Percentiles rank a stretch among this genome's conserved stretches.
Conservation (phyloP, 768 basidiomycete species). For the Arthromyces matolae region DNA sequence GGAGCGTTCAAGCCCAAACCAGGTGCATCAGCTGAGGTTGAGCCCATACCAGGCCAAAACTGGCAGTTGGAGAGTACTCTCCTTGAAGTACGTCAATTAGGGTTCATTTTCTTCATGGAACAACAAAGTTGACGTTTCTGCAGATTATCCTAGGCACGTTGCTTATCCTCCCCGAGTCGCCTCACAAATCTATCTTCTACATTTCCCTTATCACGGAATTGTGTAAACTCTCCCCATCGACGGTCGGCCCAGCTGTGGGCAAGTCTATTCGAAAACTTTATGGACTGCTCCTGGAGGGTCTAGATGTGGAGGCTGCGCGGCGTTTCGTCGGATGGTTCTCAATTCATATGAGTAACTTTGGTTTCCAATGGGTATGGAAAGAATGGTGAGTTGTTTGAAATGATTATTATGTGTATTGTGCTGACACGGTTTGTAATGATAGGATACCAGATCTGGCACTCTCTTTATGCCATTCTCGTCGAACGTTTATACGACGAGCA, state of each 20-base stretch:
- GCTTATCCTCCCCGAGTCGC: slow-evolving; percentile 73
- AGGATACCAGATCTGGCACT: slow-evolving; percentile 87
- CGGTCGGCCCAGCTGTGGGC: slow-evolving; percentile 94
- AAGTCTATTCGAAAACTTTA: slow-evolving; percentile 92
- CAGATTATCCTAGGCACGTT: slow-evolving; percentile 73
- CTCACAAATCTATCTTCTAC: slow-evolving; percentile 81
- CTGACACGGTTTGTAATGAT: not conserved
- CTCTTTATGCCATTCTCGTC: slow-evolving; percentile 75
- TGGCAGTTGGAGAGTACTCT: slow-evolving; percentile 89
- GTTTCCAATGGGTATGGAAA: slow-evolving; percentile 98
- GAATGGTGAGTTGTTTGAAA: slow-evolving; percentile 72
- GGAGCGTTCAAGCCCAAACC: slow-evolving; percentile 85
- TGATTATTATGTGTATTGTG: not conserved
- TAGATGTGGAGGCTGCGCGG: slow-evolving; percentile 81
- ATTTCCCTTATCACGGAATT: slow-evolving; percentile 87
- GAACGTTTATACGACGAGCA: slow-evolving; percentile 82
- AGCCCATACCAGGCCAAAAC: slow-evolving; percentile 59
- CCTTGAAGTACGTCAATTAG: slow-evolving; percentile 61
- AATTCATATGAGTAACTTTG: slow-evolving; percentile 95
- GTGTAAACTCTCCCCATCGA: slow-evolving; percentile 89
- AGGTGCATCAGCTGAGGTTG: slow-evolving; percentile 47
- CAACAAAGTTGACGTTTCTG: not conserved
- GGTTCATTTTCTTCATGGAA: not conserved
- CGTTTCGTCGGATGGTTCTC: slow-evolving; percentile 95
- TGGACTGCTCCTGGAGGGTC: slow-evolving; percentile 68